A percentile compares a stretch with the other conserved stretches of the same genome.
phyloP scores from a whole-genome alignment of 129 eudicot species.

The Dittrichia graveolens region DNA sequence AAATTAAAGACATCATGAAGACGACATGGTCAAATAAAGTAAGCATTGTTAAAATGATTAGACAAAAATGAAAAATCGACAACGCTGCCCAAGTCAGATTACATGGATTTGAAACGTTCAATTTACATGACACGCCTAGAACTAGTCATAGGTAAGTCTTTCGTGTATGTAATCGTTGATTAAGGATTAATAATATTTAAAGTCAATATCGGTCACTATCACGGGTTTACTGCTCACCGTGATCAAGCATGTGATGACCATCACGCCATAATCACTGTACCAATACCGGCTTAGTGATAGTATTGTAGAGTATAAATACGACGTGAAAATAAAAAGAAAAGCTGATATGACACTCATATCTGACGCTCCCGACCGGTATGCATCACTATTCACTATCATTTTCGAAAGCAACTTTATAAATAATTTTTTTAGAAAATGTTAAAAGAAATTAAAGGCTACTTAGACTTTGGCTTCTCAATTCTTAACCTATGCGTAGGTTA shows the following conservation, averaged over 20 bases:
- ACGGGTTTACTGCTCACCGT: no score
- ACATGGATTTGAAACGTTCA: slow-evolving; percentile 25
- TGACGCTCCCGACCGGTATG: background rate
- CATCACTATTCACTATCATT: slow-evolving; percentile 11
- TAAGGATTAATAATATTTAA: background rate
- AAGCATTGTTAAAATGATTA: no score
- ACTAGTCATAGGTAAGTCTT: slow-evolving; percentile 16
- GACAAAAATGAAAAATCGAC: no score
- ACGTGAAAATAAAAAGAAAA: no score
- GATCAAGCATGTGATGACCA: no score
- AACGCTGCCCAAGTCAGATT: background rate
- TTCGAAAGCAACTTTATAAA: slow-evolving; percentile 26
- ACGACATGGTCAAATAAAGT: slow-evolving; percentile 12
- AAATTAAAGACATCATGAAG: no score
- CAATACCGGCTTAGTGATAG: no score
- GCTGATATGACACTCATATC: no score
- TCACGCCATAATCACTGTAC: no score
- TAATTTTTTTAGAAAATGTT: background rate
- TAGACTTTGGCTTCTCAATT: slow-evolving; percentile 7
- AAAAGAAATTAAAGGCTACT: background rate
- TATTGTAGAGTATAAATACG: no score
- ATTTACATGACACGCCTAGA: slow-evolving; percentile 23
- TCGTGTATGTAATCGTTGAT: background rate
- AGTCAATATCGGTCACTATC: background rate
- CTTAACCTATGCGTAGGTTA: no score